phyloP scores from a whole-genome alignment of 371 early-diverging fungal genomes.

The Lichtheimia ramosa region DNA sequence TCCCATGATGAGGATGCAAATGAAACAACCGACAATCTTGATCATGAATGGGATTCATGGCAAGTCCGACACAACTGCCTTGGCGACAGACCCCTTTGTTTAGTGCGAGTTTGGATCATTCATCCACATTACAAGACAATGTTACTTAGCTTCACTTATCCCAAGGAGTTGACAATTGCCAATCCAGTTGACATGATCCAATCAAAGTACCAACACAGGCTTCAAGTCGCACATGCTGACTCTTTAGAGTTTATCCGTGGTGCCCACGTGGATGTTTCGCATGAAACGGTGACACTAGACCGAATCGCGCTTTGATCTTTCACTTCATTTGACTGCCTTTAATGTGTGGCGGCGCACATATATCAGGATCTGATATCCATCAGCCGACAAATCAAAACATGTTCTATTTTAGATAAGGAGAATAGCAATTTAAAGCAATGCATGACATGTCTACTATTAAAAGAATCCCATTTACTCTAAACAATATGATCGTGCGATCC shows the following conservation, averaged over 20 bases:
- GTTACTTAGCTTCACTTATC: conserved; percentile 38
- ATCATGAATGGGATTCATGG: conserved; percentile 40
- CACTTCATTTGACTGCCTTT: too few relatives aligned
- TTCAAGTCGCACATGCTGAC: not conserved
- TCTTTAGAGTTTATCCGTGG: not conserved
- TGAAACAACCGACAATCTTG: conserved; percentile 3
- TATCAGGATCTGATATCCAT: too few relatives aligned
- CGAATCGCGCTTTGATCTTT: conserved; percentile 12
- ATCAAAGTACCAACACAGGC: not conserved
- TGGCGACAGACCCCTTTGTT: conserved; percentile 21
- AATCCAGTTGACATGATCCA: not conserved
- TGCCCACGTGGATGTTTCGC: not conserved
- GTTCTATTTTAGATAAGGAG: too few relatives aligned
- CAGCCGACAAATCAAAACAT: too few relatives aligned
- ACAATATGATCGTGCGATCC: too few relatives aligned
- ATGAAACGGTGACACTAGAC: conserved; percentile 7
- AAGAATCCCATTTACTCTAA: too few relatives aligned
- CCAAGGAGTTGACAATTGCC: conserved; percentile 5
- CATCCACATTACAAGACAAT: conserved; percentile 1
- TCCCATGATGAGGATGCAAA: conserved; percentile 20
- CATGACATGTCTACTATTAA: too few relatives aligned
- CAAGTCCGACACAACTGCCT: conserved; percentile 36
- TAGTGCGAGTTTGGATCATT: conserved; percentile 23
- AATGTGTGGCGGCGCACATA: too few relatives aligned
- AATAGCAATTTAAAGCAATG: too few relatives aligned